These are phyloP conservation scores for Zalaria obscura DNA, from an alignment of 2,329 filamentous ascomycete genomes.

Conservation along the genomic window DNA sequence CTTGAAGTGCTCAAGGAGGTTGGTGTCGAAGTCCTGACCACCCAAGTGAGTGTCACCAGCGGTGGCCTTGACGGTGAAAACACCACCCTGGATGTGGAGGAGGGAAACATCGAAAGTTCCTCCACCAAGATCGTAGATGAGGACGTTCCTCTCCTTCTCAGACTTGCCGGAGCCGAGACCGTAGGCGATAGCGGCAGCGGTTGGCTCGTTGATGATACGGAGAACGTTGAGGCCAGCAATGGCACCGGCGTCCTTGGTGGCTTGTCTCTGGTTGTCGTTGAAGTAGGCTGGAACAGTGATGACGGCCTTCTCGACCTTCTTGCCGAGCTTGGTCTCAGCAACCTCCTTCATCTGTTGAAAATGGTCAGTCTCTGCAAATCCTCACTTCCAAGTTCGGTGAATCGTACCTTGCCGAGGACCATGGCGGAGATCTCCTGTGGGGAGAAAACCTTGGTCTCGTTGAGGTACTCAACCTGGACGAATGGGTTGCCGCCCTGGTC, in stretches of 20 bases:
- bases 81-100: constrained; percentile 95
- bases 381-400: background rate
- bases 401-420: constrained; percentile 83
- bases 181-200: constrained; percentile 94
- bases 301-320: constrained; percentile 98
- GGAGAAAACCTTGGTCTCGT: constrained; percentile 89
- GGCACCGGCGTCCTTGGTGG: constrained; percentile 97
- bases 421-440: constrained; percentile 98
- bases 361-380: background rate
- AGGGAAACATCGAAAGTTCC: constrained; percentile 99
- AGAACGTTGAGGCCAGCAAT: constrained; percentile 96
- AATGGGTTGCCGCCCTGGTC: constrained; percentile 78
- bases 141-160: constrained; percentile 94
- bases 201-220: constrained; percentile 99
- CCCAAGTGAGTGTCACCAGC: constrained; percentile 95
- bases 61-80: constrained; percentile 98
- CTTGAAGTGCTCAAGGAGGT: constrained; percentile 91
- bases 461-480: constrained; percentile 91
- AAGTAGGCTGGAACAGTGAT: constrained; percentile 99
- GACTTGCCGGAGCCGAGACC: constrained; percentile 83
- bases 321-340: constrained; percentile 93
- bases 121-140: constrained; percentile 99
- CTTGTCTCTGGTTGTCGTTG: constrained; percentile 99
- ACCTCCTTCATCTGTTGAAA: constrained; percentile 78
- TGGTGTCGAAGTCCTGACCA: constrained; percentile 93